phyloP scores from a whole-genome alignment of 2,329 filamentous ascomycete genomes.

The Dendryphion nanum region DNA sequence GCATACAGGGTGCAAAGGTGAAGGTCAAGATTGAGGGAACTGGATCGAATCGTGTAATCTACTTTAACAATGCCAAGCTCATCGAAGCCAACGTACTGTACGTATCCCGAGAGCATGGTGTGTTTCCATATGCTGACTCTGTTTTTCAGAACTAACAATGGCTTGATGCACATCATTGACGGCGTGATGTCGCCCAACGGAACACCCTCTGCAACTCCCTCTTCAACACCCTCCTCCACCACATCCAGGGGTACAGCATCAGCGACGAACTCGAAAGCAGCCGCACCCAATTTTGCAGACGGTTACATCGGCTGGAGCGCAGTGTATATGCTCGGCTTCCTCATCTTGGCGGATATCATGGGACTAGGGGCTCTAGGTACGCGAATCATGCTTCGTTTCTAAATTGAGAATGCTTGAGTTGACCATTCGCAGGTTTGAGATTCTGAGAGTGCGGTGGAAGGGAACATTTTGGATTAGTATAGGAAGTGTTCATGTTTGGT shows the following conservation, averaged over 20 bases:
- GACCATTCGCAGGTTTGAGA: too few species aligned
- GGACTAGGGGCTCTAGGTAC: background rate
- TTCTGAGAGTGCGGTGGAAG: too few species aligned
- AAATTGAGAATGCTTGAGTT: too few species aligned
- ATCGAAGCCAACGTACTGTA: constrained; percentile 22
- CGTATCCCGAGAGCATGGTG: constrained; percentile 4
- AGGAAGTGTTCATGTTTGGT: too few species aligned
- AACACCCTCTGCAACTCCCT: constrained; percentile 10
- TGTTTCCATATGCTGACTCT: background rate
- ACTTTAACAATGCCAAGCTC: constrained; percentile 23
- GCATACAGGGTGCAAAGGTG: constrained; percentile 15
- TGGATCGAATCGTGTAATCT: constrained; percentile 11
- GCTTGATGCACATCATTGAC: constrained; percentile 20
- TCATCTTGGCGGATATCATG: background rate
- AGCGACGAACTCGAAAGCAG: background rate
- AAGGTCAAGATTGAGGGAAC: constrained; percentile 15
- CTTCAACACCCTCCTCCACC: constrained; percentile 7
- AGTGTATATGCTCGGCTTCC: background rate
- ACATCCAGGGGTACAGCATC: constrained; percentile 8
- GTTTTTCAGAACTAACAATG: constrained; percentile 16
- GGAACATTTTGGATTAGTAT: too few species aligned
- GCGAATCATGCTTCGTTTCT: background rate
- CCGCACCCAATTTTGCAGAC: constrained; percentile 1
- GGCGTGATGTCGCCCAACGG: constrained; percentile 18
- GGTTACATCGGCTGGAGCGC: background rate